phyloP scores from a whole-genome alignment of 345 rosid genomes.

The Isatis tinctoria region DNA sequence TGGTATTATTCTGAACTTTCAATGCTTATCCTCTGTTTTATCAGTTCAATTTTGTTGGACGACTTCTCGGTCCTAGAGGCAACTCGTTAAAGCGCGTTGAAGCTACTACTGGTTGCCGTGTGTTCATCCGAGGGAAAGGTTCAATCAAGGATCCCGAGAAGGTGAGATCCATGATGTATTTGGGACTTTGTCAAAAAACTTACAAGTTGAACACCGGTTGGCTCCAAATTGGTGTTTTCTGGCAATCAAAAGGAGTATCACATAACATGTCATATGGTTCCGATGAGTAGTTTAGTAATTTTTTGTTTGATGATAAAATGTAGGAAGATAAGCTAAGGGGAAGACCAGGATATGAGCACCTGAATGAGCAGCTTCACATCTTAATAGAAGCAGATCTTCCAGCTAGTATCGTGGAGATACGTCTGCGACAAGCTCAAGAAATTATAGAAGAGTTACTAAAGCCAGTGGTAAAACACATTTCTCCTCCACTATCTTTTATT shows the following conservation, averaged over 20 bases:
- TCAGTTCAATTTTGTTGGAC: conserved; percentile 97
- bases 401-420: conserved; percentile 57
- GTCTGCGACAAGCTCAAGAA: conserved; percentile 74
- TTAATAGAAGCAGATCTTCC: conserved; percentile 76
- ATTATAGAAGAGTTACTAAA: conserved; percentile 89
- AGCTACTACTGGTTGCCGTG: conserved; percentile 98
- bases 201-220: neutral
- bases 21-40: neutral
- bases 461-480: conserved; percentile 62
- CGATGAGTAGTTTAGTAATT: neutral
- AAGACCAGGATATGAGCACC: conserved; percentile 73
- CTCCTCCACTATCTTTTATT: too few relatives aligned
- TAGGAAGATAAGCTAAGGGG: conserved; percentile 81
- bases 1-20: neutral
- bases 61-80: conserved; percentile 98
- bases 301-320: conserved; percentile 1
- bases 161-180: conserved; percentile 36
- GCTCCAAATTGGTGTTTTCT: neutral
- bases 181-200: neutral
- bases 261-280: neutral
- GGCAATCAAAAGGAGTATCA: neutral
- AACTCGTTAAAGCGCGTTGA: conserved; percentile 98
- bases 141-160: conserved; percentile 98
- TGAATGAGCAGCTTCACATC: conserved; percentile 77
- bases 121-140: conserved; percentile 96